Evolutionary conservation across 2,329 filamentous ascomycete genomes (phyloP).

Genomic region (Dactylonectria macrodidyma): DNA sequence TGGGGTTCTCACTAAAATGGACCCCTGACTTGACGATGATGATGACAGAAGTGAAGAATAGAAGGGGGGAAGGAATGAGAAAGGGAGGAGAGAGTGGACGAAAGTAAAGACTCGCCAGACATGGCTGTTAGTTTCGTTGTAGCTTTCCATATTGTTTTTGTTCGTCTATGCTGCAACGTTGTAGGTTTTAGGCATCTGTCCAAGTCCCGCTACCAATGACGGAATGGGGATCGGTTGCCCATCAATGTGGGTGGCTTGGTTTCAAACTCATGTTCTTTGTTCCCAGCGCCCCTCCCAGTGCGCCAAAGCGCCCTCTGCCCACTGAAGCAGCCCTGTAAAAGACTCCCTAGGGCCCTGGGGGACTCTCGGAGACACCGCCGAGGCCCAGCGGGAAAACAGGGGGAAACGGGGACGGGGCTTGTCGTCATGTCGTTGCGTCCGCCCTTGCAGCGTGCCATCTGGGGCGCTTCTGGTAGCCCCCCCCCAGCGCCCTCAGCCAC

Average conservation of each 20-base stretch:
- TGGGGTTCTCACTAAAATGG: neutral
- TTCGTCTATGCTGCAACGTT: constrained; percentile 3
- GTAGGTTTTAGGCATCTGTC: constrained; percentile 9
- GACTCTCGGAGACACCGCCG: constrained; percentile 19
- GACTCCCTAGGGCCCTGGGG: neutral
- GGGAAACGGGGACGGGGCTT: neutral
- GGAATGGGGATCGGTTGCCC: constrained; percentile 1
- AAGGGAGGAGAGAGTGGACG: neutral
- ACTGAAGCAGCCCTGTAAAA: constrained; percentile 15
- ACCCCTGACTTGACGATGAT: neutral
- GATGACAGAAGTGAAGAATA: neutral
- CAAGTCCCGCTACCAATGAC: constrained; percentile 1
- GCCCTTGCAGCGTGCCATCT: constrained; percentile 9
- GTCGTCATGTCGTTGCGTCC: constrained; percentile 30
- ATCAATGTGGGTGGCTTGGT: constrained; percentile 19
- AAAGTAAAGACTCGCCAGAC: constrained; percentile 1
- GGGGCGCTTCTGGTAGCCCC: neutral
- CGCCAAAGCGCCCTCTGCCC: neutral
- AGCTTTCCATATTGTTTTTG: neutral
- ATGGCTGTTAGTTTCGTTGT: neutral
- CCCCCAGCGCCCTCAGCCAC: constrained; percentile 10
- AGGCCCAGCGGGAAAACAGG: neutral
- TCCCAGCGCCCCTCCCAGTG: neutral
- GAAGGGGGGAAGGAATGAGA: constrained; percentile 2
- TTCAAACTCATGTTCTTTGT: constrained; percentile 17